Evolutionary conservation across 2,329 filamentous ascomycete genomes (phyloP).

Genomic region (Fusarium bulbicola): DNA sequence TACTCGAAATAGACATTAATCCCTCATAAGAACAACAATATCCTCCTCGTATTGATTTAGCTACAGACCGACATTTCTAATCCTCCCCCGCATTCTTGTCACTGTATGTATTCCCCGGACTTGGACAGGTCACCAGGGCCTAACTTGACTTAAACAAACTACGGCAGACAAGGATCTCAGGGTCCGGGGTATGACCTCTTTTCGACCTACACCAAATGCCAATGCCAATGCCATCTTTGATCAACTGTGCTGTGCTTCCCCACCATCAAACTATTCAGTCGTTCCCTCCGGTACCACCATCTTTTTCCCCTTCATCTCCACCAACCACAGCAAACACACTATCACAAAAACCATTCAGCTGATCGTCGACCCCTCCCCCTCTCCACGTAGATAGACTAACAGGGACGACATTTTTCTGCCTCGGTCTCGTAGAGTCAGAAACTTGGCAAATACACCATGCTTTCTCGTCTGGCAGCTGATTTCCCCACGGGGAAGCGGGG

Average conservation of each 20-base stretch:
- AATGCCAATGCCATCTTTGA: not conserved
- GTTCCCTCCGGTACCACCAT: not conserved
- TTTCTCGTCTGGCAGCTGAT: not conserved
- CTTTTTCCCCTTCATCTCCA: slow-evolving; percentile 12
- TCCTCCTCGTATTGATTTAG: not conserved
- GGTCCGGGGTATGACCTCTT: slow-evolving; percentile 5
- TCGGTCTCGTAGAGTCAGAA: slow-evolving; percentile 18
- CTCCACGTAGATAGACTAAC: slow-evolving; percentile 13
- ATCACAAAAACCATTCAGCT: slow-evolving; percentile 19
- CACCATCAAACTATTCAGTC: slow-evolving; percentile 5
- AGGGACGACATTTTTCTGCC: not conserved
- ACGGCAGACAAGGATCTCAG: slow-evolving; percentile 5
- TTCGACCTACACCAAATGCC: not conserved
- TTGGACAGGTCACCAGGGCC: slow-evolving; percentile 9
- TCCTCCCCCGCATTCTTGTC: not conserved
- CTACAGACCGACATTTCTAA: not conserved
- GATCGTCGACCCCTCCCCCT: slow-evolving; percentile 23
- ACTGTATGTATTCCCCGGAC: not conserved
- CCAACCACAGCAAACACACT: slow-evolving; percentile 23
- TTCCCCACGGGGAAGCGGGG: slow-evolving; percentile 35
- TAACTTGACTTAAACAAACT: not conserved
- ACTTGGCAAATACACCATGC: not conserved
- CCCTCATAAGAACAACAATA: not conserved
- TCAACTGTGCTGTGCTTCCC: not conserved
- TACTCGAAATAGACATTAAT: not conserved